Percentiles rank a stretch among this genome's conserved stretches.
phyloP scores from a whole-genome alignment of 1,284 basidiomycete genomes.

The Termitomyces sp. region DNA sequence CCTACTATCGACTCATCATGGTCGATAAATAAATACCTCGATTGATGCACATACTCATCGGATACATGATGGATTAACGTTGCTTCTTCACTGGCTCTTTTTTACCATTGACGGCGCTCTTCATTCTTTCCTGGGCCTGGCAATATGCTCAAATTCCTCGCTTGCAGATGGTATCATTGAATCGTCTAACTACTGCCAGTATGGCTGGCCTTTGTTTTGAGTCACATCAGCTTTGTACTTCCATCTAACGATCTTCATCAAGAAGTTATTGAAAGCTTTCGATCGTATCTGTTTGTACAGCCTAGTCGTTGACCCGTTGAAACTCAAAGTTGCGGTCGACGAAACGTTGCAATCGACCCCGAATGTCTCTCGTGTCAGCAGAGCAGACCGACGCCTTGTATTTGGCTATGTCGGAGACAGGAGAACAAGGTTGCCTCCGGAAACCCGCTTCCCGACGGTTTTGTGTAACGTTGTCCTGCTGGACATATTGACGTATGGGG shows the following conservation, averaged over 20 bases:
- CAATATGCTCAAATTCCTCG: background rate
- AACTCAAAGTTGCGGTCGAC: background rate
- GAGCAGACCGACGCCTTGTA: background rate
- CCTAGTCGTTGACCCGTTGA: slow-evolving; percentile 2
- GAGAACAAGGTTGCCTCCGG: slow-evolving; percentile 1
- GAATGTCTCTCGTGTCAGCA: background rate
- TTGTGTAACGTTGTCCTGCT: background rate
- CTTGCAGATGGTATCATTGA: background rate
- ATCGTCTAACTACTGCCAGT: background rate
- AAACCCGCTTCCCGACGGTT: slow-evolving; percentile 4
- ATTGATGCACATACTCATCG: background rate
- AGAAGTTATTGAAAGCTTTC: background rate
- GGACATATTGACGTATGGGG: background rate
- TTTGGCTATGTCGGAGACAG: background rate
- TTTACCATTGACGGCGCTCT: background rate
- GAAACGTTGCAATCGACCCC: background rate
- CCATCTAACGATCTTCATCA: background rate
- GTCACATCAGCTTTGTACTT: background rate
- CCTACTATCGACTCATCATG: too few species aligned
- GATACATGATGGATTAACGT: background rate
- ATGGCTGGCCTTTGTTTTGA: background rate
- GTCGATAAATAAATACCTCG: background rate
- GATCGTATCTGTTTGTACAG: slow-evolving; percentile 3
- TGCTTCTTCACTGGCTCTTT: background rate
- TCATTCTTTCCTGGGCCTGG: background rate